phyloP scores from a whole-genome alignment of 495 filamentous ascomycete genomes.

The Penicillium robsamsonii region DNA sequence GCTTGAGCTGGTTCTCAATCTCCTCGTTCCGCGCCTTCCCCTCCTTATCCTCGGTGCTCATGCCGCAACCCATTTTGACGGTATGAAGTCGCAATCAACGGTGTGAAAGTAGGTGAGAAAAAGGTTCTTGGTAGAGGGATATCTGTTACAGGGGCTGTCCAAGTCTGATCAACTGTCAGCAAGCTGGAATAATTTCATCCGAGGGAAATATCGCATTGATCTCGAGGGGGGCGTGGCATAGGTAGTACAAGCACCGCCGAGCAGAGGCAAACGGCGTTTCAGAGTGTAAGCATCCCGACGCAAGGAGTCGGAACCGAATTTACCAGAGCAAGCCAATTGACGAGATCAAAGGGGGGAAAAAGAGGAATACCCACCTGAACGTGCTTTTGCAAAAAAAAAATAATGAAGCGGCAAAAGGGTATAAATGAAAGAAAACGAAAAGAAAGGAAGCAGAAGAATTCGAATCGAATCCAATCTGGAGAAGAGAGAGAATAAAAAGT shows the following conservation, averaged over 20 bases:
- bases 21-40: constrained; percentile 98
- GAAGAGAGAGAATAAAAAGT: constrained; percentile 11
- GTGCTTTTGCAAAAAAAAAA: constrained; percentile 7
- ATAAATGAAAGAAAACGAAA: constrained; percentile 12
- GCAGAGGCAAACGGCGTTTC: constrained; percentile 26
- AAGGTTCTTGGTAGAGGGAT: constrained; percentile 17
- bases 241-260: constrained; percentile 23
- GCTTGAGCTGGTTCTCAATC: constrained; percentile 97
- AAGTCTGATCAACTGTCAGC: constrained; percentile 8
- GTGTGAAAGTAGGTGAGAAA: constrained; percentile 24
- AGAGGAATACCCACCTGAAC: constrained; percentile 1
- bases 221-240: constrained; percentile 14
- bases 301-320: constrained; percentile 25
- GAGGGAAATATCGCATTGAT: constrained; percentile 13
- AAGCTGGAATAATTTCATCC: constrained; percentile 10
- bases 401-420: constrained; percentile 6
- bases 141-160: constrained; percentile 19
- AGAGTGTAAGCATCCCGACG: constrained; percentile 23
- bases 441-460: constrained; percentile 18
- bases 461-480: constrained; percentile 17
- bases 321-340: neutral
- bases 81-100: constrained; percentile 16
- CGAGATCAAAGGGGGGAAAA: constrained; percentile 18
- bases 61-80: constrained; percentile 96
- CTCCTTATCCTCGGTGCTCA: constrained; percentile 99